These are phyloP conservation scores for Ceratorhiza oryzae-sativae DNA, from an alignment of 1,284 basidiomycete genomes.

Conservation along the genomic window DNA sequence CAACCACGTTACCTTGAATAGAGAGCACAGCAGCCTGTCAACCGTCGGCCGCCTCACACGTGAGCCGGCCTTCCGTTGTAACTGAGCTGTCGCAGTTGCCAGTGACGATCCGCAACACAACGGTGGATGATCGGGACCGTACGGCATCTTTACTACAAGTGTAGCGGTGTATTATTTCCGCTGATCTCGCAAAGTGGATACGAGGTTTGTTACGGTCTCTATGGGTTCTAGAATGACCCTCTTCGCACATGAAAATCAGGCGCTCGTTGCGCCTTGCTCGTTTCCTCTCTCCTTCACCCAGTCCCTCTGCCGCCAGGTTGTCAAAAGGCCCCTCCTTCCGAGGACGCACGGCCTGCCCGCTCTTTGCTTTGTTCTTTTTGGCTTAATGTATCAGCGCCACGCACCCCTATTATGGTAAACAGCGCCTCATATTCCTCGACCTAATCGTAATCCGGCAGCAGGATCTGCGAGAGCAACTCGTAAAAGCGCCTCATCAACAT, in stretches of 20 bases:
- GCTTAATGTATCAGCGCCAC: constrained; percentile 28
- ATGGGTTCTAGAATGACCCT: constrained; percentile 23
- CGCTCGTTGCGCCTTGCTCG: constrained; percentile 19
- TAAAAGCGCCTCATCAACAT: constrained; percentile 23
- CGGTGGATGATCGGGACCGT: constrained; percentile 1
- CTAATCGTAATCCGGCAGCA: constrained; percentile 27
- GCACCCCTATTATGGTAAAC: constrained; percentile 30
- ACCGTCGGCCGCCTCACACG: constrained; percentile 25
- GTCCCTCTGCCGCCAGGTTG: constrained; percentile 9
- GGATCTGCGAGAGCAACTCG: constrained; percentile 32
- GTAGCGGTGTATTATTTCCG: constrained; percentile 28
- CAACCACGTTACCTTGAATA: constrained; percentile 26
- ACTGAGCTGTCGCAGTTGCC: constrained; percentile 16
- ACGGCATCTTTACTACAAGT: constrained; percentile 7
- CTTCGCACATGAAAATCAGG: constrained; percentile 33
- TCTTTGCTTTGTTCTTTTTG: constrained; percentile 22
- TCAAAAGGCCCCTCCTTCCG: constrained; percentile 19
- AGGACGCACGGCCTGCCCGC: constrained; percentile 7
- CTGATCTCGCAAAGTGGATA: constrained; percentile 21
- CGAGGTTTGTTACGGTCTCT: constrained; percentile 31
- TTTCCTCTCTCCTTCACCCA: constrained; percentile 23
- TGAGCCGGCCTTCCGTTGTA: constrained; percentile 15
- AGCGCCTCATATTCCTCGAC: constrained; percentile 15
- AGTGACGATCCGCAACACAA: constrained; percentile 24
- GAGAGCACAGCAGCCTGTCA: constrained; percentile 12